These are phyloP conservation scores for Rhizopogon vesiculosus DNA, from an alignment of 768 basidiomycete genomes.

Conservation along the genomic window DNA sequence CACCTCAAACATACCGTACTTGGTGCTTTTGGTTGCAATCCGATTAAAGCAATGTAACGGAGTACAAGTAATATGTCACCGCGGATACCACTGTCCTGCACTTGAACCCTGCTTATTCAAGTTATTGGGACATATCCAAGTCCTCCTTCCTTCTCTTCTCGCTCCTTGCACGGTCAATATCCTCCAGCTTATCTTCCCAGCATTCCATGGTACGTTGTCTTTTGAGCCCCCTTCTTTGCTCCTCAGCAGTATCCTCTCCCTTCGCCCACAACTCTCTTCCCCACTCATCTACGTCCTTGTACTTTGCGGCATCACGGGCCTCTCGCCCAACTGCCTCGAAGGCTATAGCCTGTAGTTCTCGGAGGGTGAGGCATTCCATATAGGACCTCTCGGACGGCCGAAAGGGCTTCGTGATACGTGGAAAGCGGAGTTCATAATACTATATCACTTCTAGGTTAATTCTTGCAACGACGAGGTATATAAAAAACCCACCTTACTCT, in stretches of 20 bases:
- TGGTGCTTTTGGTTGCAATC: too few species aligned
- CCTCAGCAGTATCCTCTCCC: slow-evolving; percentile 30
- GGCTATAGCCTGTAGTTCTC: slow-evolving; percentile 51
- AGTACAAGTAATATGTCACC: too few species aligned
- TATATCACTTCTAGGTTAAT: slow-evolving; percentile 20
- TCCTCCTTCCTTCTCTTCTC: slow-evolving; percentile 16
- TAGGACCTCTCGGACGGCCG: slow-evolving; percentile 61
- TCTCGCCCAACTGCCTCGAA: slow-evolving; percentile 52
- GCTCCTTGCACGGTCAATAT: slow-evolving; percentile 19
- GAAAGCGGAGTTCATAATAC: slow-evolving; percentile 84
- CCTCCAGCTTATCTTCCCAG: slow-evolving; percentile 40
- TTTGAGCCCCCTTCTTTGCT: slow-evolving; percentile 22
- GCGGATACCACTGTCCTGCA: neutral
- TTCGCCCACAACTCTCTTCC: slow-evolving; percentile 35
- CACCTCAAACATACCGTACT: too few species aligned
- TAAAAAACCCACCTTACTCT: slow-evolving; percentile 40
- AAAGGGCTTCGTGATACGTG: slow-evolving; percentile 69
- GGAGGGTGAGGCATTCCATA: slow-evolving; percentile 47
- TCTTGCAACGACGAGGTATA: neutral
- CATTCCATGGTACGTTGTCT: slow-evolving; percentile 32
- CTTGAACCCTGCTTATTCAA: neutral
- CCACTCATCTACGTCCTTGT: slow-evolving; percentile 51
- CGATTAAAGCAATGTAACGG: too few species aligned
- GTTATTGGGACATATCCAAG: slow-evolving; percentile 18
- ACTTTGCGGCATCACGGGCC: slow-evolving; percentile 19